Base-by-base conservation (phyloP, 805 yeast species). In the Hanseniaspora thailandica region DNA sequence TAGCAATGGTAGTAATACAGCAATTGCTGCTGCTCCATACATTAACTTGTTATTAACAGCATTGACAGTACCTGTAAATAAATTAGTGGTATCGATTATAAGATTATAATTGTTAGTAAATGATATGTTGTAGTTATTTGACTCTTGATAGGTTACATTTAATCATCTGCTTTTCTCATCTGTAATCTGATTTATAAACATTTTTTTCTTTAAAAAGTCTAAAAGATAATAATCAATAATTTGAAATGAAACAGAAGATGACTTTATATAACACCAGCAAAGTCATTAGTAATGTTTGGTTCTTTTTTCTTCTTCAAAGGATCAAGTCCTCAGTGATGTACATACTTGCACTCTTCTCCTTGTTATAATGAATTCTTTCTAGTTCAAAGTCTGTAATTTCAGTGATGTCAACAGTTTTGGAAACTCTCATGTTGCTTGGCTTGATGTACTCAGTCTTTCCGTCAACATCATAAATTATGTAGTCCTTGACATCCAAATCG, bases 261-360 rank as follows among this genome's bases (percentile, higher is more conserved):
- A 38, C 41, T 22, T 20, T 22, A 38, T 20, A 38, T 20, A 38
- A 9, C 41, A 20, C 15, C 26, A 13, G 41, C 22, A 26, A 41
- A 41, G 33, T 8, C 33, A 41, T 22, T 20, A 20, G 19, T 12
- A 3, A 20, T 22, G 20, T 20, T 31, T 20, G 4, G 4, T 35
- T 46, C 3, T n/a, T 35, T 9, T 46, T 26, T 13, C 15, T 10
- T 7, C 4, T 25, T 10, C 5, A 7, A 23, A 25, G 10, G 12
- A 23, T n/a, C 17, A 13, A n/a, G 9, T 26, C 30, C 3, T 26
- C 45, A 25, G 20, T 41, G 13, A 8, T 41, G 9, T 39, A 48
- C 52, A 48, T 48, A 50, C 54, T 50, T 43, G 38, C 28, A 9
- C 45, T 41, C 36, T 50, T 50, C 26, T 50, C 44, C 10, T 26